Conservation (phyloP, 345 rosid species). For the Corchorus olitorius region DNA sequence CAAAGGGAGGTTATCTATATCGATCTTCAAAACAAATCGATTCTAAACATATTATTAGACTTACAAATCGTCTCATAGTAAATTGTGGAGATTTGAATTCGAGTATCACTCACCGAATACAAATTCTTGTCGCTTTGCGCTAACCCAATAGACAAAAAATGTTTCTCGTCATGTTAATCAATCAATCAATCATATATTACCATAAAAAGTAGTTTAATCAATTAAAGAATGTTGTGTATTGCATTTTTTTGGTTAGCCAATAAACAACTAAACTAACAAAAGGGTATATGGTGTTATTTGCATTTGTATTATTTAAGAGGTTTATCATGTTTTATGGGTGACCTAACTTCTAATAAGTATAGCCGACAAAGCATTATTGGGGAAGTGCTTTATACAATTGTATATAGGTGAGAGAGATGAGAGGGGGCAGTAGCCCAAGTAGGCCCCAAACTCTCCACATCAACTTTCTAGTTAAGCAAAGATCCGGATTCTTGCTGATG, state of each 20-base stretch:
- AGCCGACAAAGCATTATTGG: conserved; percentile 82
- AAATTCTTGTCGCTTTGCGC: too few species aligned
- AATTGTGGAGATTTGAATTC: too few species aligned
- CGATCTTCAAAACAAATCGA: too few species aligned
- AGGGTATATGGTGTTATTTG: background rate
- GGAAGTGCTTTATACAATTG: conserved; percentile 50
- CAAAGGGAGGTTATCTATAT: too few species aligned
- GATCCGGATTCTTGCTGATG: conserved; percentile 62
- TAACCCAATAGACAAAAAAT: too few species aligned
- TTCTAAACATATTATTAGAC: too few species aligned
- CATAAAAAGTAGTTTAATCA: too few species aligned
- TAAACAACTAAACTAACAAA: conserved; percentile 10
- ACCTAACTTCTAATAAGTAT: conserved; percentile 53
- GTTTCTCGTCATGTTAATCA: too few species aligned
- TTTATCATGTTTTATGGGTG: conserved; percentile 51
- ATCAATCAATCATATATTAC: too few species aligned
- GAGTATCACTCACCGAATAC: too few species aligned
- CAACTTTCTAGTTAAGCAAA: conserved; percentile 77
- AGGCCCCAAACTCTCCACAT: conserved; percentile 51
- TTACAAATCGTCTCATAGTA: too few species aligned
- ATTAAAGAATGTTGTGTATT: background rate
- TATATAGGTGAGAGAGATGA: background rate
- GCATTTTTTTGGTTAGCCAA: background rate
- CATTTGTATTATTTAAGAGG: background rate
- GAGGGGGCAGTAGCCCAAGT: conserved; percentile 20